Percentiles rank a stretch among this genome's conserved stretches.
Conservation (phyloP, 2,329 filamentous ascomycete genomes). For the Cordyceps farinosa region DNA sequence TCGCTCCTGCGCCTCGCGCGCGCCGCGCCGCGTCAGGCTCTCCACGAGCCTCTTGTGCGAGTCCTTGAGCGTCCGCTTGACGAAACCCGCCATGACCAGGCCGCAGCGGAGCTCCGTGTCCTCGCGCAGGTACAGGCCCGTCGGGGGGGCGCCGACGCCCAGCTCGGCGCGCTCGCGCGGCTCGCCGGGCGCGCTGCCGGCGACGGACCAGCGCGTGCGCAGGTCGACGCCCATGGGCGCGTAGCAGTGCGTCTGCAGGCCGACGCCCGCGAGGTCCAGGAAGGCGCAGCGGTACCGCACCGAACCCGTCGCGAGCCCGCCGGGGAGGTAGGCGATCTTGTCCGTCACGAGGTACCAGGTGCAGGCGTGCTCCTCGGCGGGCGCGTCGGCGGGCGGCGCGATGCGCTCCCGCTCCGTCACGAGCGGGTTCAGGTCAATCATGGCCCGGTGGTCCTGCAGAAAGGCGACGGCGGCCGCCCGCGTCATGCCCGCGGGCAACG, state of each 20-base stretch:
- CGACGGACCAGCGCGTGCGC: slow-evolving; percentile 72
- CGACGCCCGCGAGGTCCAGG: slow-evolving; percentile 61
- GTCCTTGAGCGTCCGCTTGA: slow-evolving; percentile 78
- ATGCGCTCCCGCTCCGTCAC: slow-evolving; percentile 69
- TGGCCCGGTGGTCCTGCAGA: slow-evolving; percentile 72
- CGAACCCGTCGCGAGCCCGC: slow-evolving; percentile 36
- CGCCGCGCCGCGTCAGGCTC: slow-evolving; percentile 43
- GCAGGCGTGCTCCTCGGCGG: slow-evolving; percentile 67
- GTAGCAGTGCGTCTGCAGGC: slow-evolving; percentile 78
- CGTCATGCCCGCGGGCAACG: slow-evolving; percentile 65
- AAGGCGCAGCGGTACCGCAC: slow-evolving; percentile 80
- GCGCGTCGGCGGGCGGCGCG: slow-evolving; percentile 61
- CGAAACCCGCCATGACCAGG: slow-evolving; percentile 68
- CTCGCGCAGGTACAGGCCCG: slow-evolving; percentile 77
- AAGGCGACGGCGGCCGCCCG: slow-evolving; percentile 69
- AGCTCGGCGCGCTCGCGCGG: slow-evolving; percentile 61
- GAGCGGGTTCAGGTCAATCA: slow-evolving; percentile 86
- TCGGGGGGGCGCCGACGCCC: slow-evolving; percentile 59
- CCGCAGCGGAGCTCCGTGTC: slow-evolving; percentile 81
- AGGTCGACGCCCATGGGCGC: slow-evolving; percentile 80
- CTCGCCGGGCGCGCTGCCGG: slow-evolving; percentile 69
- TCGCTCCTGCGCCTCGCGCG: slow-evolving; percentile 37
- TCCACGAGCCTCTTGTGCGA: slow-evolving; percentile 69
- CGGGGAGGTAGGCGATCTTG: slow-evolving; percentile 70
- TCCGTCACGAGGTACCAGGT: slow-evolving; percentile 79